Percentiles rank a stretch among this genome's conserved stretches.
Evolutionary conservation across 1,139 yeast genomes (phyloP).

Genomic region (Groenewaldozyma auringiensis): DNA sequence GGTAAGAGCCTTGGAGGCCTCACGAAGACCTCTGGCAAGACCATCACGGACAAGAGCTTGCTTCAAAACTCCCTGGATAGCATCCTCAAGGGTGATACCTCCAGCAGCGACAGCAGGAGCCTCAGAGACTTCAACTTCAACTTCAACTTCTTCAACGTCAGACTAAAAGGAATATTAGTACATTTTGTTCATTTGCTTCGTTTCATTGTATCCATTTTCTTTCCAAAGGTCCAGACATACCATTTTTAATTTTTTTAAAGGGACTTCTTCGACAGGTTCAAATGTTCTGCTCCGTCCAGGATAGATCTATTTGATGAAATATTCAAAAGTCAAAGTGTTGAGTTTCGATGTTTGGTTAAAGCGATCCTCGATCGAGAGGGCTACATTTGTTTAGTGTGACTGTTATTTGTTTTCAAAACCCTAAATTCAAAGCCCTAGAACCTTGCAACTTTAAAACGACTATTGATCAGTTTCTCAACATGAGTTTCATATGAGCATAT

Average conservation of each 20-base stretch:
- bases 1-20: constrained; percentile 93
- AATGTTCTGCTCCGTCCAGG: constrained; percentile 29
- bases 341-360: no score
- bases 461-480: no score
- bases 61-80: constrained; percentile 96
- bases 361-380: no score
- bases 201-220: no score
- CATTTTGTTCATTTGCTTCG: not conserved
- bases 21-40: constrained; percentile 99
- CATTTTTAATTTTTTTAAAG: constrained; percentile 15
- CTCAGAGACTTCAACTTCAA: constrained; percentile 70
- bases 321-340: constrained; percentile 5
- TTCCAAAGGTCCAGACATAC: constrained; percentile 9
- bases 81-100: constrained; percentile 95
- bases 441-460: no score
- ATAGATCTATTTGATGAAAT: constrained; percentile 3
- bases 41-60: constrained; percentile 98
- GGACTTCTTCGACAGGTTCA: constrained; percentile 33
- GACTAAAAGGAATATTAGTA: constrained; percentile 28
- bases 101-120: constrained; percentile 68
- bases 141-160: constrained; percentile 34
- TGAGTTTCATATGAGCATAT: no score
- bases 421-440: no score
- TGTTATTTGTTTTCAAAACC: no score
- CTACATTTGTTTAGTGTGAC: no score